Evolutionary conservation across 495 filamentous ascomycete species (phyloP).

Genomic region (Poronia punctata): DNA sequence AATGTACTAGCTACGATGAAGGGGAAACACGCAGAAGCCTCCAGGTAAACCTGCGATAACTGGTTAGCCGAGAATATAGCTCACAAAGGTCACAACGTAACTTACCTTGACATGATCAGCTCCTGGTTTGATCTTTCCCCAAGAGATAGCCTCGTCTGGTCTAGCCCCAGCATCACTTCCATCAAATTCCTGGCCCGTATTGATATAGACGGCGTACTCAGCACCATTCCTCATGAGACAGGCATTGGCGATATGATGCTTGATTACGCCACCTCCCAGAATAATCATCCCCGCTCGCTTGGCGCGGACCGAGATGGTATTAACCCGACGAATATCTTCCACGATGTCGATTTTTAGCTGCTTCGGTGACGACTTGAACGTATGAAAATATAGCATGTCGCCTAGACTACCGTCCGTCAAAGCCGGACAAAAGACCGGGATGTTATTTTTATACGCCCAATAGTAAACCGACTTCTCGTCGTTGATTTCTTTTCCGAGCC

Average conservation of each 20-base stretch:
- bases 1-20: slow-evolving; percentile 94
- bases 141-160: slow-evolving; percentile 94
- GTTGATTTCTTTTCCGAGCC: slow-evolving; percentile 87
- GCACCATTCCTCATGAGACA: slow-evolving; percentile 95
- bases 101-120: slow-evolving; percentile 79
- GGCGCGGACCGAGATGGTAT: slow-evolving; percentile 78
- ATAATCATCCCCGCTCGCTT: slow-evolving; percentile 88
- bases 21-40: slow-evolving; percentile 88
- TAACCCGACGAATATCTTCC: slow-evolving; percentile 81
- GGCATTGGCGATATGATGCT: slow-evolving; percentile 97
- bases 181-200: slow-evolving; percentile 94
- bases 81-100: neutral
- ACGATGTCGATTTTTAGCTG: slow-evolving; percentile 82
- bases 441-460: slow-evolving; percentile 90
- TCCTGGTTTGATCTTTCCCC: slow-evolving; percentile 93
- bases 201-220: slow-evolving; percentile 93
- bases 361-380: slow-evolving; percentile 72
- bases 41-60: slow-evolving; percentile 63
- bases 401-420: slow-evolving; percentile 90
- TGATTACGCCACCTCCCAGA: slow-evolving; percentile 84
- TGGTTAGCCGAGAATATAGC: slow-evolving; percentile 12
- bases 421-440: slow-evolving; percentile 94
- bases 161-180: slow-evolving; percentile 93
- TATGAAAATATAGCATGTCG: slow-evolving; percentile 98
- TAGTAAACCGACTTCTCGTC: slow-evolving; percentile 82